Evolutionary conservation across 2,329 filamentous ascomycete species (phyloP), one percentile per base, ranked within the genome.

Genomic region (Nemania sp.): DNA sequence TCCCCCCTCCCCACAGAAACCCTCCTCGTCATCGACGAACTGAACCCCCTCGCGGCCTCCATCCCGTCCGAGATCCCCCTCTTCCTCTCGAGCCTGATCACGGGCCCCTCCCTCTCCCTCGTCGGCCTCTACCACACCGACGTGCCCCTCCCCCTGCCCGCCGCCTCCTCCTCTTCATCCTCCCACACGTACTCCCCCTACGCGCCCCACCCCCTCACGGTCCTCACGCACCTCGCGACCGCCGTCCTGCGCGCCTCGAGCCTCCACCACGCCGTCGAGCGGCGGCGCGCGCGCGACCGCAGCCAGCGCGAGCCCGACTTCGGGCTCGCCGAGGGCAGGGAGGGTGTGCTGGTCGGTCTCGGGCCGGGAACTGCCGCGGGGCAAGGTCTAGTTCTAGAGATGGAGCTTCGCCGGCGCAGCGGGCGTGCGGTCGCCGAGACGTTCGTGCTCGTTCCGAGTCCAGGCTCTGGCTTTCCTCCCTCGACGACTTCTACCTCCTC

Each of bases 161-260:
- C n/a, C n/a, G n/a, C n/a, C n/a, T n/a, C n/a, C n/a, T n/a, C n/a
- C n/a, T n/a, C n/a, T n/a, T n/a, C 57, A n/a, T 66, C 73, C 12
- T 65, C 70, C 34, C 67, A 70, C 49, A 59, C n/a, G n/a, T n/a
- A n/a, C n/a, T n/a, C 32, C 18, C 83, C 75, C 69, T 87, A 91
- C 75, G 78, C 84, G 17, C 91, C 92, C 0, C 78, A 86, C 29
- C 87, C 92, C 0, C 80, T 96, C 12, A 87, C 87, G 1, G 79
- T 92, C 0, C 81, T 98, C 20, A 85, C 83, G 47, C 96, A 96
- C 75, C 87, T 97, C 59, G 91, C 93, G n/a, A 99, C 95, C 3
- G 89, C 92, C 3, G 84, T 98, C 54, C 82, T 98, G 60, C 87
- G 85, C 4, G 81, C 90, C 0, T 87, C 89, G 40, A 90, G 87